Percentiles rank a stretch among this genome's conserved stretches.
Conservation (phyloP, 202 grass and related monocot genomes). For the Zoysia matrella region DNA sequence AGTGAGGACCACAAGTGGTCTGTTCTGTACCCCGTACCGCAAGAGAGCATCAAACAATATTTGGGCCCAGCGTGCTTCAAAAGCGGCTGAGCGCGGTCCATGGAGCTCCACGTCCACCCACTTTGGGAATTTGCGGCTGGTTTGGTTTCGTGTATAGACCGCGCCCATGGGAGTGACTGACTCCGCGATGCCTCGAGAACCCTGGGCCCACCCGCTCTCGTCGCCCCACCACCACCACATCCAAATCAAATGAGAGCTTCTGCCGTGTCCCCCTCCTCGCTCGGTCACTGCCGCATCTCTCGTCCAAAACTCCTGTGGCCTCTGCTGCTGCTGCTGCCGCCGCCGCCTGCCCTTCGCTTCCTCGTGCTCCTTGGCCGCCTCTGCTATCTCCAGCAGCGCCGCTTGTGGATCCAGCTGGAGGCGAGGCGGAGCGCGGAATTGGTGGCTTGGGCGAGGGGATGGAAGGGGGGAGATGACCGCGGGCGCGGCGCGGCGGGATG, state of each 20-base stretch:
- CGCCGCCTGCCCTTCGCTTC: not conserved
- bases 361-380: not conserved
- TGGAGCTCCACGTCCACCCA: not conserved
- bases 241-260: constrained; percentile 42
- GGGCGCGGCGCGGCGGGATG: constrained; percentile 53
- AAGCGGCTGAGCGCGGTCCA: not conserved
- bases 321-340: not conserved
- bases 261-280: constrained; percentile 20
- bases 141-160: not conserved
- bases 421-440: not conserved
- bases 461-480: constrained; percentile 37
- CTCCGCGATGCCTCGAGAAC: constrained; percentile 9
- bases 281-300: constrained; percentile 45
- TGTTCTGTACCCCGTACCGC: not conserved
- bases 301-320: not conserved
- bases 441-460: constrained; percentile 7
- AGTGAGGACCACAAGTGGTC: fast-evolving
- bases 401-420: constrained; percentile 4
- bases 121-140: not conserved
- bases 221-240: constrained; percentile 27
- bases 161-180: not conserved
- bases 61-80: not conserved
- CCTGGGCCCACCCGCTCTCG: constrained; percentile 4
- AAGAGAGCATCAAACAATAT: no score
- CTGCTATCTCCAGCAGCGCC: not conserved